These are phyloP conservation scores for Neocatenulostroma microsporum DNA, from an alignment of 2,329 filamentous ascomycete species.

Conservation along the genomic window DNA sequence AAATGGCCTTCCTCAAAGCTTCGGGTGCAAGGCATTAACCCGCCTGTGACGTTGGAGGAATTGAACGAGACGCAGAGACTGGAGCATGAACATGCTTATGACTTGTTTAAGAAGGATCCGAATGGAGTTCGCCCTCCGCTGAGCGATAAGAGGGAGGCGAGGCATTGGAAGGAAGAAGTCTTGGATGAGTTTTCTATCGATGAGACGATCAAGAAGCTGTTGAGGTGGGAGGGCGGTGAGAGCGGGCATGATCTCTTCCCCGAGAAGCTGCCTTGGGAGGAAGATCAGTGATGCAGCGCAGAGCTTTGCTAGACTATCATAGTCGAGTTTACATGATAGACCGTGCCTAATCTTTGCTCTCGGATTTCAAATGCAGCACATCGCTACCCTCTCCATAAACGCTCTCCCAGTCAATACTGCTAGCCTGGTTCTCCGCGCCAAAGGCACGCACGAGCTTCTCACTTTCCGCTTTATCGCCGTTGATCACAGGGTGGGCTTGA, in stretches of 20 bases:
- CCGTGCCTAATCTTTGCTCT: too few species aligned
- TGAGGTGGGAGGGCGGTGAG: conserved; percentile 25
- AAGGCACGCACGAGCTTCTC: conserved; percentile 69
- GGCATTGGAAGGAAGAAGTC: conserved; percentile 33
- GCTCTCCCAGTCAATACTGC: conserved; percentile 64
- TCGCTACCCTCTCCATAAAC: conserved; percentile 78
- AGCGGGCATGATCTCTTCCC: conserved; percentile 21
- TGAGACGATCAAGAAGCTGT: conserved; percentile 15
- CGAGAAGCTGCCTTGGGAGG: conserved; percentile 21
- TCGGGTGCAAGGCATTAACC: conserved; percentile 39
- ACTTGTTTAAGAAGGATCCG: conserved; percentile 33
- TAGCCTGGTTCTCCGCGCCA: conserved; percentile 68
- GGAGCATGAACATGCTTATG: conserved; percentile 32
- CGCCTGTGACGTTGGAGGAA: conserved; percentile 33
- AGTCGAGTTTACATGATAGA: too few species aligned
- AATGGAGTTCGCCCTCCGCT: conserved; percentile 32
- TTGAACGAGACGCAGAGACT: conserved; percentile 30
- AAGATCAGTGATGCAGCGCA: too few species aligned
- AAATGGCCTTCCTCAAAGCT: conserved; percentile 36
- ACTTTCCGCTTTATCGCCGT: conserved; percentile 59
- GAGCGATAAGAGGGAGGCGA: conserved; percentile 31
- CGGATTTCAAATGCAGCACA: conserved; percentile 62
- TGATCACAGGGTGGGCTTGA: conserved; percentile 56
- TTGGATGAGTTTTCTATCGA: conserved; percentile 16
- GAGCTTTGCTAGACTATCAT: too few species aligned